Percentiles rank a stretch among this genome's conserved stretches.
Conservation (phyloP, 495 filamentous ascomycete genomes). For the Cairneyella variabilis region DNA sequence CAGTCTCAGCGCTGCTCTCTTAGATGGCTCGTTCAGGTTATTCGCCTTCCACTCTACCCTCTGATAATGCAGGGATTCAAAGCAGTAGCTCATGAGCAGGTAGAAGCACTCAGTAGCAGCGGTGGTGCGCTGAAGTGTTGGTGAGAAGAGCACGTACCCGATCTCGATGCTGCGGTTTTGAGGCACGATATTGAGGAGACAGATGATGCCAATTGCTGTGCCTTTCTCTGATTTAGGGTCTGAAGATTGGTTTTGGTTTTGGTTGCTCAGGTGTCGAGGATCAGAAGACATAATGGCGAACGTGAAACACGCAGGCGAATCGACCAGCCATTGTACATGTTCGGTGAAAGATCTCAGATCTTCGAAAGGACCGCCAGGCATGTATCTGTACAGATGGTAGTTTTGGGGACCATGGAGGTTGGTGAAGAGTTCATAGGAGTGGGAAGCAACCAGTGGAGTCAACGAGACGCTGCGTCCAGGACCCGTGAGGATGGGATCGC, state of each 20-base stretch:
- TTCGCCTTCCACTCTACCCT: conserved; percentile 60
- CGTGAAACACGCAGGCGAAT: conserved; percentile 34
- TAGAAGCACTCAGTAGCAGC: conserved; percentile 50
- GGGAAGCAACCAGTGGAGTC: conserved; percentile 31
- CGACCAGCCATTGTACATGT: conserved; percentile 25
- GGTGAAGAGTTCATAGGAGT: conserved; percentile 38
- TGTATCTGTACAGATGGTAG: conserved; percentile 43
- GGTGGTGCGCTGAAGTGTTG: conserved; percentile 42
- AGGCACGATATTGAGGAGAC: conserved; percentile 40
- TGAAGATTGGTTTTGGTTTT: background rate
- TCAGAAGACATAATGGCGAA: conserved; percentile 38
- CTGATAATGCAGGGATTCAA: conserved; percentile 47
- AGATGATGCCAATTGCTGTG: conserved; percentile 36
- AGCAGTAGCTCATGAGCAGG: conserved; percentile 40
- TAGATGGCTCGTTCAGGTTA: conserved; percentile 42
- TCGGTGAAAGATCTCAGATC: conserved; percentile 31
- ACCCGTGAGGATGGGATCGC: conserved; percentile 30
- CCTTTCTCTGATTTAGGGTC: conserved; percentile 11
- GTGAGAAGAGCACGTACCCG: conserved; percentile 44
- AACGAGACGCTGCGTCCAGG: conserved; percentile 32
- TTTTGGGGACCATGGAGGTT: conserved; percentile 34
- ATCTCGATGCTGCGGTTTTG: conserved; percentile 43
- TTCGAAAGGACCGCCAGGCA: conserved; percentile 38
- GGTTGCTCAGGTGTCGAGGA: background rate
- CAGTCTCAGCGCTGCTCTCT: conserved; percentile 44